Evolutionary conservation across 2,329 filamentous ascomycete genomes (phyloP).

Genomic region (Microcyclosporella mali): DNA sequence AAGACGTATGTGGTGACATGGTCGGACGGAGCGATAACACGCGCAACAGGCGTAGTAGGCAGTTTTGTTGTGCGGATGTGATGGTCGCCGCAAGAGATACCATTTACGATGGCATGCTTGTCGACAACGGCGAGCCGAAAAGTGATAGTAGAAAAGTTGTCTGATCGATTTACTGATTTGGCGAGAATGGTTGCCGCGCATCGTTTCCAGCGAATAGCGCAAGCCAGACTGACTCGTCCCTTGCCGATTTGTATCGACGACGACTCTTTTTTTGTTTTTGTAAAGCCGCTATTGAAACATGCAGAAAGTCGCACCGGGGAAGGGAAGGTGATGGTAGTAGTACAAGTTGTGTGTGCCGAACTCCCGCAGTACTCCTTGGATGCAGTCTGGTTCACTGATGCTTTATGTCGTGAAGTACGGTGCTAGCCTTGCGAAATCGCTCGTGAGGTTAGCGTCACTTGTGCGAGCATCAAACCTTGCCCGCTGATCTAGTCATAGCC

Average conservation of each 20-base stretch:
- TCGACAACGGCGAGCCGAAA: conserved; percentile 19
- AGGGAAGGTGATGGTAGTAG: conserved; percentile 27
- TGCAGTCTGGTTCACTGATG: conserved; percentile 20
- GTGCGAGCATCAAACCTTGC: conserved; percentile 15
- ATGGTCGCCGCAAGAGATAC: not conserved
- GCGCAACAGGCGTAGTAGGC: too few species aligned
- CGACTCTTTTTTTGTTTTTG: conserved; percentile 4
- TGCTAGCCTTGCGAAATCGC: conserved; percentile 14
- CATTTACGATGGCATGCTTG: conserved; percentile 1
- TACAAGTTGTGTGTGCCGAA: conserved; percentile 21
- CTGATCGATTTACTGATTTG: conserved; percentile 26
- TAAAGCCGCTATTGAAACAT: conserved; percentile 30
- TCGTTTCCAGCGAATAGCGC: conserved; percentile 13
- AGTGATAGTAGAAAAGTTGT: conserved; percentile 22
- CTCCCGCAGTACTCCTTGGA: conserved; percentile 23
- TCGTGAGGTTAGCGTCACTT: conserved; percentile 23
- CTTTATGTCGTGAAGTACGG: conserved; percentile 7
- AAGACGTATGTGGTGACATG: conserved; percentile 1
- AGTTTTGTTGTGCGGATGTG: too few species aligned
- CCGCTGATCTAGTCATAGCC: conserved; percentile 28
- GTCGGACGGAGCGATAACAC: too few species aligned
- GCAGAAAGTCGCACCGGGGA: conserved; percentile 30
- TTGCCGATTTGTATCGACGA: conserved; percentile 18
- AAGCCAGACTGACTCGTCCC: conserved; percentile 17
- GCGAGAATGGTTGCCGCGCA: conserved; percentile 18